phyloP scores from a whole-genome alignment of 306 rosid species.

The Trifolium pratense region DNA sequence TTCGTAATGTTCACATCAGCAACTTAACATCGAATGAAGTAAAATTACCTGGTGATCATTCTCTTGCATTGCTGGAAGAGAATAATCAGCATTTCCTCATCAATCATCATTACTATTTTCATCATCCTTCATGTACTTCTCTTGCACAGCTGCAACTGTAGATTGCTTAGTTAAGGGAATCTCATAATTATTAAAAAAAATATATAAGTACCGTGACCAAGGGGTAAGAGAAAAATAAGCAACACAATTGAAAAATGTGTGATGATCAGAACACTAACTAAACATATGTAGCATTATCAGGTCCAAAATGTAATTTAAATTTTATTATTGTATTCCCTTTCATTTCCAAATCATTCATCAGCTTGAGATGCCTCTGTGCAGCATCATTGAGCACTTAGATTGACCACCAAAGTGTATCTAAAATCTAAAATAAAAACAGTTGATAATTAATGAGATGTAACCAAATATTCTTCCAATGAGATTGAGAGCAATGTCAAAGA shows the following conservation, averaged over 20 bases:
- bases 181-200: constrained; percentile 3
- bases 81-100: constrained; percentile 10
- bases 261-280: constrained; percentile 19
- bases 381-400: no score
- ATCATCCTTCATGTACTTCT: constrained; percentile 89
- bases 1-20: neutral
- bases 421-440: no score
- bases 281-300: neutral
- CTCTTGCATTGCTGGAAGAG: constrained; percentile 4
- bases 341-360: no score
- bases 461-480: no score
- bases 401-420: no score
- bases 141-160: constrained; percentile 98
- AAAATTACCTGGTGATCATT: constrained; percentile 19
- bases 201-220: neutral
- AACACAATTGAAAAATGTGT: neutral
- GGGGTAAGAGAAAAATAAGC: constrained; percentile 18
- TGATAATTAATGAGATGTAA: no score
- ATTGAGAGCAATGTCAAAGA: no score
- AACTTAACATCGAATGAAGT: constrained; percentile 12
- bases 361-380: no score
- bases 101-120: constrained; percentile 58
- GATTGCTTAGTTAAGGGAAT: constrained; percentile 59
- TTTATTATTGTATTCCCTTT: neutral
- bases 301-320: neutral